Conservation (phyloP, 2,329 filamentous ascomycete species). For the Hypoxylon sp. region DNA sequence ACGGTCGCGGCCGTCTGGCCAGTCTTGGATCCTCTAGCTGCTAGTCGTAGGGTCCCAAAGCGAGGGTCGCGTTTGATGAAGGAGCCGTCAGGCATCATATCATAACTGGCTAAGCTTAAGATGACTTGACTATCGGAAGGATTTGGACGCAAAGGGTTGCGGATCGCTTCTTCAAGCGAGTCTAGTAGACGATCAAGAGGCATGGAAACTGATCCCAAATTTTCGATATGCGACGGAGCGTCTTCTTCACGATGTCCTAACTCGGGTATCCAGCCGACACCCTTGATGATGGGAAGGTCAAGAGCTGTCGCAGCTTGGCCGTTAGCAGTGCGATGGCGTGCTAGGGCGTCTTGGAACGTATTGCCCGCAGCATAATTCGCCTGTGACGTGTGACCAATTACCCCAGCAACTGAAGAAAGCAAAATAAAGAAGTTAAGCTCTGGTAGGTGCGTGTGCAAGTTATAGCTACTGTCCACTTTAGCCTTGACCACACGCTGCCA, state of each 20-base stretch:
- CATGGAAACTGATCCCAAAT: neutral
- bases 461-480: neutral
- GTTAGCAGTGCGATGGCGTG: neutral
- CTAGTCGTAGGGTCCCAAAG: neutral
- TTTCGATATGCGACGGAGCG: neutral
- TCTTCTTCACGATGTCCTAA: neutral
- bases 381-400: neutral
- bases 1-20: neutral
- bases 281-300: constrained; percentile 1
- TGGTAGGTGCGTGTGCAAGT: neutral
- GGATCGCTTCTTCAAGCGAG: constrained; percentile 1
- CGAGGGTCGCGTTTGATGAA: neutral
- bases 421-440: neutral
- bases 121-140: neutral
- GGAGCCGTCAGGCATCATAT: neutral
- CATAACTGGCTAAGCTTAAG: neutral
- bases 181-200: neutral
- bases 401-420: neutral
- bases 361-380: neutral
- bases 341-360: neutral
- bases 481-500: neutral
- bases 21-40: neutral
- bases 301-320: neutral
- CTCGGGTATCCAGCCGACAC: neutral
- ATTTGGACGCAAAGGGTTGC: neutral